A percentile compares a stretch with the other conserved stretches of the same genome.
phyloP scores from a whole-genome alignment of 345 rosid species.

The Eucalyptus tenuipes region DNA sequence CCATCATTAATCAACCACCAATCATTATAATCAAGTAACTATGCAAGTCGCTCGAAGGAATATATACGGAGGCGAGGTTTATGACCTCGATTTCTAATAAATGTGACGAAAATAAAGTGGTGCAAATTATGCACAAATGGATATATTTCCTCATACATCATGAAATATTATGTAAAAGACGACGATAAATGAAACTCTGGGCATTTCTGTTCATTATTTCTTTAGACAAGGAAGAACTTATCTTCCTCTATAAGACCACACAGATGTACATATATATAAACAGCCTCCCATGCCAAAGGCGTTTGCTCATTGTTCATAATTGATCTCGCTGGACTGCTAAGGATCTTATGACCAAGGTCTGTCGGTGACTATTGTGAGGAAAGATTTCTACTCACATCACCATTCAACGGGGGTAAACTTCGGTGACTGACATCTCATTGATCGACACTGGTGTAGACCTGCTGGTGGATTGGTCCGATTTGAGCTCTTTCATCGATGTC shows the following conservation, averaged over 20 bases:
- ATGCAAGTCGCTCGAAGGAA: accelerated
- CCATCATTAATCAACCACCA: too few relatives aligned
- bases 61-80: too few relatives aligned
- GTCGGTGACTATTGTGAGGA: accelerated
- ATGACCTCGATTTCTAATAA: too few relatives aligned
- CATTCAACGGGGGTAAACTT: neutral
- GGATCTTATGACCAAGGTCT: neutral
- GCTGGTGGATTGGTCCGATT: neutral
- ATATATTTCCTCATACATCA: too few relatives aligned
- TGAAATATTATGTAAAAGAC: accelerated
- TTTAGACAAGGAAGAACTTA: too few relatives aligned
- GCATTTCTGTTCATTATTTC: accelerated
- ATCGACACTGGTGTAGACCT: neutral
- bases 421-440: neutral
- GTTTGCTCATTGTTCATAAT: accelerated
- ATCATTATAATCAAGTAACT: too few relatives aligned
- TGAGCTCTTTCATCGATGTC: neutral
- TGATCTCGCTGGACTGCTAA: accelerated
- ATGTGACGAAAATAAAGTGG: too few relatives aligned
- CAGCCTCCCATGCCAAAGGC: neutral
- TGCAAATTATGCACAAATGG: too few relatives aligned
- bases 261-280: too few relatives aligned
- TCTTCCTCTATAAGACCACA: too few relatives aligned
- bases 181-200: accelerated
- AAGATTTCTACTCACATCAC: neutral